These are phyloP conservation scores for Samsoniella hepiali DNA, from an alignment of 2,329 filamentous ascomycete genomes.

Conservation along the genomic window DNA sequence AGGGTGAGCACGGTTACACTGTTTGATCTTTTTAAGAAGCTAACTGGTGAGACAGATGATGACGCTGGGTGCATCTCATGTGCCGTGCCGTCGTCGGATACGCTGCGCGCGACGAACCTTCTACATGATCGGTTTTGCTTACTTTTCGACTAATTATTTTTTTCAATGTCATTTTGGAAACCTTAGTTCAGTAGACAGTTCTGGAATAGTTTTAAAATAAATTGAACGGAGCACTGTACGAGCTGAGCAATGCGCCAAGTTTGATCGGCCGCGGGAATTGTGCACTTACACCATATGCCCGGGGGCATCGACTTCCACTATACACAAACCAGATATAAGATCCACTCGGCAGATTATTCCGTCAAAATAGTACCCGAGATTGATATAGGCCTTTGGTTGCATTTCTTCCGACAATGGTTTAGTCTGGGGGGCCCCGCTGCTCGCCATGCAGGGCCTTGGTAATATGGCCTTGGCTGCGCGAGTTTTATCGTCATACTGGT, in stretches of 20 bases:
- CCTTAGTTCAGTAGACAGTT: neutral
- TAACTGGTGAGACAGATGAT: neutral
- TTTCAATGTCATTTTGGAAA: neutral
- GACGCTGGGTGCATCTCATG: constrained; percentile 1
- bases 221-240: too few species aligned
- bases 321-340: neutral
- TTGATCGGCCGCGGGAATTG: neutral
- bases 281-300: neutral
- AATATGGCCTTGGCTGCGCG: too few species aligned
- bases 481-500: too few species aligned
- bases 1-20: neutral
- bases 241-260: neutral
- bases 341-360: neutral
- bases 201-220: neutral
- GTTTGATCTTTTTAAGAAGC: neutral
- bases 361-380: neutral
- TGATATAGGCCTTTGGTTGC: neutral
- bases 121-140: constrained; percentile 3
- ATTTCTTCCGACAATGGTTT: neutral
- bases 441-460: too few species aligned
- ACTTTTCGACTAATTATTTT: neutral
- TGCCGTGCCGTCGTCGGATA: neutral
- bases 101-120: neutral
- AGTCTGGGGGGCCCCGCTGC: neutral
- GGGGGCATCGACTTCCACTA: too few species aligned